These are phyloP conservation scores for Claviceps purpurea DNA, from an alignment of 2,329 filamentous ascomycete genomes.

Conservation along the genomic window DNA sequence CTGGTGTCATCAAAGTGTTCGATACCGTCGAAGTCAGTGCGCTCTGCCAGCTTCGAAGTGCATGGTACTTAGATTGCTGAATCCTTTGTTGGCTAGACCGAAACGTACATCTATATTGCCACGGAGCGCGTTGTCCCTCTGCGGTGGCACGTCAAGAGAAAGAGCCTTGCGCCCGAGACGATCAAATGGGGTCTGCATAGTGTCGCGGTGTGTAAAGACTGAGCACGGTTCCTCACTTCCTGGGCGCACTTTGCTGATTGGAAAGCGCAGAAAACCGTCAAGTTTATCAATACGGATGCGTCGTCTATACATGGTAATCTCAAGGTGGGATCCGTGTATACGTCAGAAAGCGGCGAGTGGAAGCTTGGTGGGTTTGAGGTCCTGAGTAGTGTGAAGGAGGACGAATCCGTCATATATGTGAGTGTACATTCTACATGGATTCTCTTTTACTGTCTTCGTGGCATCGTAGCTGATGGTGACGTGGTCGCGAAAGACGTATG, in stretches of 20 bases:
- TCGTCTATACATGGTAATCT: slow-evolving; percentile 82
- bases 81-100: slow-evolving; percentile 46
- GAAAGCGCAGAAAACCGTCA: slow-evolving; percentile 61
- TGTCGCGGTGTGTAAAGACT: slow-evolving; percentile 48
- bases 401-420: slow-evolving; percentile 84
- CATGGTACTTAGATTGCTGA: slow-evolving; percentile 11
- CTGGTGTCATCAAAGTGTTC: slow-evolving; percentile 84
- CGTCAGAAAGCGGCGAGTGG: slow-evolving; percentile 95
- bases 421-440: slow-evolving; percentile 5
- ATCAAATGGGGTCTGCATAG: slow-evolving; percentile 92
- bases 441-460: not conserved
- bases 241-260: slow-evolving; percentile 9
- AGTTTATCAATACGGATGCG: slow-evolving; percentile 92
- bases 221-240: too few species aligned
- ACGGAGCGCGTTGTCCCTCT: slow-evolving; percentile 82
- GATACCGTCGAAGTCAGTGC: slow-evolving; percentile 73
- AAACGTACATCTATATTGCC: slow-evolving; percentile 89
- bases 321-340: slow-evolving; percentile 76
- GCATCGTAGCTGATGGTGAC: slow-evolving; percentile 4
- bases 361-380: slow-evolving; percentile 90
- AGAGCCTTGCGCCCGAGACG: slow-evolving; percentile 79
- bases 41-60: not conserved
- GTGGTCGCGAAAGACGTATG: slow-evolving; percentile 50
- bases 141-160: slow-evolving; percentile 79
- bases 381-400: slow-evolving; percentile 88